phyloP scores from a whole-genome alignment of 345 rosid genomes.

The Gossypium ekmanianum region DNA sequence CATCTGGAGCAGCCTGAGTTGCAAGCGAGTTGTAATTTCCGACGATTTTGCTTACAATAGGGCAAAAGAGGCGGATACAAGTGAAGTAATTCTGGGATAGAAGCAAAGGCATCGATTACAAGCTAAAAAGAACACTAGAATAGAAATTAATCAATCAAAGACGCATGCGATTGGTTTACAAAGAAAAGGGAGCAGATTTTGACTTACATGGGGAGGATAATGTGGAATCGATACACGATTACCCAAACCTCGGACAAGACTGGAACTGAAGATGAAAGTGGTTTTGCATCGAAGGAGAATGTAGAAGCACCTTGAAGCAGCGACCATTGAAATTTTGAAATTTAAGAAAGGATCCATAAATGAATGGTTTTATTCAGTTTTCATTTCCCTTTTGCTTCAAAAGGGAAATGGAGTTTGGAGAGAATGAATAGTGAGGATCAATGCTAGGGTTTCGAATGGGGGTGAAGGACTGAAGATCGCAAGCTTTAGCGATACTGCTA shows the following conservation, averaged over 20 bases:
- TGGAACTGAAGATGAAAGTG: neutral
- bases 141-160: constrained; percentile 5
- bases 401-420: too few relatives aligned
- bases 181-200: neutral
- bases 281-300: constrained; percentile 10
- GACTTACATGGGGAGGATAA: constrained; percentile 8
- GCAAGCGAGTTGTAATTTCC: constrained; percentile 23
- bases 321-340: constrained; percentile 17
- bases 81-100: constrained; percentile 45
- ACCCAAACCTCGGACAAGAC: neutral
- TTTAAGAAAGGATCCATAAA: neutral
- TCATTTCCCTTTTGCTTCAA: neutral
- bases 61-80: constrained; percentile 25
- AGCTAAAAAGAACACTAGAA: neutral
- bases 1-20: constrained; percentile 35
- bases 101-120: constrained; percentile 20
- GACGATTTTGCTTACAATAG: constrained; percentile 14
- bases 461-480: too few relatives aligned
- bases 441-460: neutral
- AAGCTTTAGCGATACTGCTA: neutral
- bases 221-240: neutral
- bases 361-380: neutral
- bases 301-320: constrained; percentile 22
- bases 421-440: neutral
- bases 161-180: neutral